Evolutionary conservation across 768 basidiomycete genomes (phyloP), one percentile per base, ranked within the genome.

Genomic region (Mycena amicta): DNA sequence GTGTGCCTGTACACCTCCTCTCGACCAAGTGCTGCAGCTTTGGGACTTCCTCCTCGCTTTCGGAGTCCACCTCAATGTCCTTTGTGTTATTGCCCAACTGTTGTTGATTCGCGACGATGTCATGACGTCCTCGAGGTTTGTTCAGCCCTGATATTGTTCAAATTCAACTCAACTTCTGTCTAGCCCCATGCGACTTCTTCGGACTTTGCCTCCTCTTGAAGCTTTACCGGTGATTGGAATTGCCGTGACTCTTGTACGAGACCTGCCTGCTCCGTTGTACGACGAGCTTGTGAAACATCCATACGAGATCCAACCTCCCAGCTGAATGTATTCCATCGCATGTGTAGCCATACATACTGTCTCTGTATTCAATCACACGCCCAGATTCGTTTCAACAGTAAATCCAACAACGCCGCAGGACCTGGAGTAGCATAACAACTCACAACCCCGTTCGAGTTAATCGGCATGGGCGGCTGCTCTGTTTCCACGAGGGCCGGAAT

Each of bases 11-110:
- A 99, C 96, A 12, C 96, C 95, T 3, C 97, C 97, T 0, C 79
- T 99, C 11, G 91, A 95, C 69, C 92, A 98, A 75, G 96, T 98
- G 25, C 80, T 99, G 27, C 88, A 88, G 63, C 76, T 99, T 53
- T 99, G 97, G 96, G 97, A 99, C 72, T 99, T 98, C 70, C 81
- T 99, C 8, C 81, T 99, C 26, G 93, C 96, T 3, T 98, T 95
- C 68, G 97, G 97, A 15, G 92, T 95, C 23, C 97, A 98, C 68
- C 80, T 99, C 20, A 99, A 99, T 67, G 89, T 99, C 12, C 79
- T 99, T 16, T 98, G 95, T 68, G 95, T 98, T 3, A 98, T 98
- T 59, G 96, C 97, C 5, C 97, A 98, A 67, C 75, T 99, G 3
- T 71, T 95, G 3, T 82, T 96, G 12, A 96, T 98, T 74, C 81